These are phyloP conservation scores for Eucalyptus caleyi DNA, from an alignment of 345 rosid species.

Conservation along the genomic window DNA sequence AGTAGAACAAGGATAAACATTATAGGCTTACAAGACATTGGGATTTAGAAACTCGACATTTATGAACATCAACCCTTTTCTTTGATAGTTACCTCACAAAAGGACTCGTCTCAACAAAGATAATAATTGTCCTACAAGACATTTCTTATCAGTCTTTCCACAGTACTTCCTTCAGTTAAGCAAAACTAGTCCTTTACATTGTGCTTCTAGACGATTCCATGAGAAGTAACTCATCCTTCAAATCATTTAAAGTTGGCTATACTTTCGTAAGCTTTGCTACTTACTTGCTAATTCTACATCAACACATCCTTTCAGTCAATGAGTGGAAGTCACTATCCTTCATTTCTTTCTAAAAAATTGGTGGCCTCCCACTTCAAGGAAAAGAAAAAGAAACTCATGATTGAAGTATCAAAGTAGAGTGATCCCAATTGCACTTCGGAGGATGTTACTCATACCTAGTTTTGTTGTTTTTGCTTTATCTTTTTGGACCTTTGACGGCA, in stretches of 20 bases:
- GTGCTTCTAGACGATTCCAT: not conserved
- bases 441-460: conserved; percentile 2
- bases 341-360: not conserved
- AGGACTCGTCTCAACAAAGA: not conserved
- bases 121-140: not conserved
- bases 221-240: not conserved
- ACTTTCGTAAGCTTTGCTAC: not conserved
- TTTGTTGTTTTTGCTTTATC: conserved; percentile 14
- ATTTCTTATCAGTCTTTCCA: not conserved
- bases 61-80: not conserved
- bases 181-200: not conserved
- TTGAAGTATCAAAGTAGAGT: not conserved
- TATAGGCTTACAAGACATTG: not conserved
- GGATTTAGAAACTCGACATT: not conserved
- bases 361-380: not conserved
- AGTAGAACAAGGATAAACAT: not conserved
- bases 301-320: not conserved
- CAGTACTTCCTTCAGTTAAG: not conserved
- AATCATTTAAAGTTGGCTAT: not conserved
- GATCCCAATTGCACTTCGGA: not conserved
- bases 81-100: not conserved
- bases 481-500: conserved; percentile 34
- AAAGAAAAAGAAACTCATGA: not conserved
- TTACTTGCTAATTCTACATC: not conserved
- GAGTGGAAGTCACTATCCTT: not conserved